Conservation (phyloP, 1,284 basidiomycete genomes). For the Neolentinus lepideus region DNA sequence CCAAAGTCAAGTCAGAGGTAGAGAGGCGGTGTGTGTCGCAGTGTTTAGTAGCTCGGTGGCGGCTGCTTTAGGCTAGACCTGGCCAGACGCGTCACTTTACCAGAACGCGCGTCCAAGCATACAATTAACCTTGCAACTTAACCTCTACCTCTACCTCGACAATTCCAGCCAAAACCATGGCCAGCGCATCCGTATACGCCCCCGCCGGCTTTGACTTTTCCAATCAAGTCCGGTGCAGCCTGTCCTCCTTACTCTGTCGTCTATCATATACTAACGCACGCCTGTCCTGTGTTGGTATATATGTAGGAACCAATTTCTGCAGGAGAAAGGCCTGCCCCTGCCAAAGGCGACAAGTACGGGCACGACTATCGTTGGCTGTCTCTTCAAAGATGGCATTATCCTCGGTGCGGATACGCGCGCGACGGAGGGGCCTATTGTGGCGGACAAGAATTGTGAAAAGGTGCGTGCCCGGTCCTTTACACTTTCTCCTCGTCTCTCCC, state of each 20-base stretch:
- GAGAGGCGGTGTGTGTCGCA: constrained; percentile 4
- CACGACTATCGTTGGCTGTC: constrained; percentile 96
- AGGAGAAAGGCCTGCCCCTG: constrained; percentile 57
- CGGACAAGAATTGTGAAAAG: constrained; percentile 99
- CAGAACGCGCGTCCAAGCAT: neutral
- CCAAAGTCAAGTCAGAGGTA: constrained; percentile 5
- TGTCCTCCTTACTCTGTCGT: neutral
- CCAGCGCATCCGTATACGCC: constrained; percentile 19
- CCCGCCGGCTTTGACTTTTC: constrained; percentile 29
- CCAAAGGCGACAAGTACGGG: constrained; percentile 91
- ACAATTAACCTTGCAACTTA: neutral
- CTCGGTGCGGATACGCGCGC: constrained; percentile 97
- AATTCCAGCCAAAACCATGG: constrained; percentile 16
- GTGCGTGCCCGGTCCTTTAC: no score
- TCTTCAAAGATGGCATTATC: constrained; percentile 91
- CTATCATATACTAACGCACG: neutral
- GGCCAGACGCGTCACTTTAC: neutral
- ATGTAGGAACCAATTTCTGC: constrained; percentile 74
- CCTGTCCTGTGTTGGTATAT: no score
- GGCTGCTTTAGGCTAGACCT: neutral
- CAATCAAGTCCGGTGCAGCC: constrained; percentile 24
- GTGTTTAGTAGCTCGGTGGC: constrained; percentile 9
- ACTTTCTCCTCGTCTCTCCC: no score
- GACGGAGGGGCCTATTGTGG: constrained; percentile 92
- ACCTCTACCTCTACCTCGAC: constrained; percentile 9